Percentiles rank a stretch among this genome's conserved stretches.
Conservation (phyloP, 192 early-diverging fungal species). For the Backusella parvicylindrica region DNA sequence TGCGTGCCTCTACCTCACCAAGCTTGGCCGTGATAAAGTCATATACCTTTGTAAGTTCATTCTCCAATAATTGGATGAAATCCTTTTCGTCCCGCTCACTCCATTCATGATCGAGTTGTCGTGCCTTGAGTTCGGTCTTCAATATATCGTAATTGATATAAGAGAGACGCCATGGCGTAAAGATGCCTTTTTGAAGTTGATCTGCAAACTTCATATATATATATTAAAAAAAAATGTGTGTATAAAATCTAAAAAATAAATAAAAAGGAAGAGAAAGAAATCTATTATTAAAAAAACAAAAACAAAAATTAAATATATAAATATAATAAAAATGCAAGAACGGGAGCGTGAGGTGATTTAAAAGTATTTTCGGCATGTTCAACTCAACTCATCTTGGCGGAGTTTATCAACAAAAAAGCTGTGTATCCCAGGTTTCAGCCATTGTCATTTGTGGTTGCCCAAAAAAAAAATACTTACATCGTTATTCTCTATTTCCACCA, state of each 20-base stretch:
- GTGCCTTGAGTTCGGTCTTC: conserved; percentile 79
- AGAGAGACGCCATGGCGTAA: conserved; percentile 77
- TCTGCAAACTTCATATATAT: conserved; percentile 85
- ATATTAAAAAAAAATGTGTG: conserved; percentile 7
- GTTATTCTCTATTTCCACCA: no score
- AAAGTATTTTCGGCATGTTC: not conserved
- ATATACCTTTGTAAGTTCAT: conserved; percentile 88
- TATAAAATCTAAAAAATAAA: conserved; percentile 9
- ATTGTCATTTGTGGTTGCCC: no score
- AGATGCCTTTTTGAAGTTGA: conserved; percentile 65
- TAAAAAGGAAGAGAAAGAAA: not conserved
- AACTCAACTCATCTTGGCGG: no score
- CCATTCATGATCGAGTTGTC: conserved; percentile 55
- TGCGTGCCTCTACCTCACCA: conserved; percentile 69
- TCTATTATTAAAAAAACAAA: not conserved
- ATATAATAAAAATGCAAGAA: not conserved
- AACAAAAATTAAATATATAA: no score
- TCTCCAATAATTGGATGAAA: conserved; percentile 77
- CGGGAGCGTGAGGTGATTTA: not conserved
- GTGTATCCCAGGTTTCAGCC: no score
- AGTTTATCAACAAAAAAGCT: no score
- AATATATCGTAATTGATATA: conserved; percentile 82
- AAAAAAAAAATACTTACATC: no score
- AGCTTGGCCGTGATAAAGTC: conserved; percentile 72
- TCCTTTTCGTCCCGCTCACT: conserved; percentile 68